A percentile compares a stretch with the other conserved stretches of the same genome.
Conservation (phyloP, 495 filamentous ascomycete genomes). For the Physcia stellaris region DNA sequence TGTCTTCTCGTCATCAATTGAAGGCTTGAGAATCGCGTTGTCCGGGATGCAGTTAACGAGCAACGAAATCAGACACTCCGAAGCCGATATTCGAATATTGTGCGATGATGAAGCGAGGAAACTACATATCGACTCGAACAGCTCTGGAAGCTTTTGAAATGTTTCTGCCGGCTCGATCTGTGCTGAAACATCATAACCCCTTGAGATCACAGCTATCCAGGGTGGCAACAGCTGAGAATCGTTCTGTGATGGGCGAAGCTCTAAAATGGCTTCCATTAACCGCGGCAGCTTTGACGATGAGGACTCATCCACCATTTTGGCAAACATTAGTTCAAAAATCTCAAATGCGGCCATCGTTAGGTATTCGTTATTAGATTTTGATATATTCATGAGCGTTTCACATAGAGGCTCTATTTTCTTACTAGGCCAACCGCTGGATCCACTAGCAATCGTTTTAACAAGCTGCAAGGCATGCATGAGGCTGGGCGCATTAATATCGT, state of each 20-base stretch:
- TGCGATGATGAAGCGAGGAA: conserved; percentile 78
- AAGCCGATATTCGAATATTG: conserved; percentile 85
- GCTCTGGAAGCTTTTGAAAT: conserved; percentile 69
- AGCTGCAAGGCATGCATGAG: conserved; percentile 86
- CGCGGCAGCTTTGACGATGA: conserved; percentile 79
- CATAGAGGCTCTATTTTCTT: conserved; percentile 86
- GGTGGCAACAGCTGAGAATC: conserved; percentile 88
- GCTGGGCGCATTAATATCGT: conserved; percentile 55
- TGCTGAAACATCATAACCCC: conserved; percentile 86
- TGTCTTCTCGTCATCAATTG: conserved; percentile 74
- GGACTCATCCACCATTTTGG: conserved; percentile 72
- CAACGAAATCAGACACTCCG: conserved; percentile 89
- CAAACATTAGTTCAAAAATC: conserved; percentile 91
- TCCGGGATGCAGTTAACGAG: conserved; percentile 75
- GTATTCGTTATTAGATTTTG: conserved; percentile 78
- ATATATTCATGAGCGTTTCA: conserved; percentile 75
- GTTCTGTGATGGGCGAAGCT: conserved; percentile 76
- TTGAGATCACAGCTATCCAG: conserved; percentile 88
- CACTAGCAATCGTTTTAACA: conserved; percentile 71
- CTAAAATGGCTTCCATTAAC: conserved; percentile 72
- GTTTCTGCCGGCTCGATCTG: conserved; percentile 77
- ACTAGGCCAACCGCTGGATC: conserved; percentile 92
- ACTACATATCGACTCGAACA: conserved; percentile 60
- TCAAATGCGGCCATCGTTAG: conserved; percentile 93
- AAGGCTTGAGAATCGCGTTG: conserved; percentile 68